Conservation (phyloP, 495 filamentous ascomycete genomes). For the Neurospora pannonica region DNA sequence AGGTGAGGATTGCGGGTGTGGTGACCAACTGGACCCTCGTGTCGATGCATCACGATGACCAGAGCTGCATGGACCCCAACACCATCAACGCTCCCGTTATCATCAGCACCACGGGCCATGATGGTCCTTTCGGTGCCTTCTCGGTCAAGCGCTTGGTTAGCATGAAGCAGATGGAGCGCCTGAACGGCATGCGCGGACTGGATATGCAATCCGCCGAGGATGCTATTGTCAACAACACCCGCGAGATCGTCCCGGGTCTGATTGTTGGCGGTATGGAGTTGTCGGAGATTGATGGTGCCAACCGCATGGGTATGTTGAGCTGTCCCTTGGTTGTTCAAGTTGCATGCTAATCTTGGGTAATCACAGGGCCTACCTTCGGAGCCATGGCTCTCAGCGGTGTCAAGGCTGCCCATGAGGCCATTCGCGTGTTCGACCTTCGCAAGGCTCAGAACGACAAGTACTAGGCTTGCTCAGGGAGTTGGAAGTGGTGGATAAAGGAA, state of each 20-base stretch:
- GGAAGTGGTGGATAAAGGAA: too few species aligned
- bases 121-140: conserved; percentile 84
- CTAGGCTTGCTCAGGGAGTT: background rate
- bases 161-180: conserved; percentile 70
- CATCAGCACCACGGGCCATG: conserved; percentile 82
- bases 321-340: background rate
- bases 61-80: conserved; percentile 92
- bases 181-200: conserved; percentile 83
- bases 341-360: background rate
- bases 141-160: conserved; percentile 72
- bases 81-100: conserved; percentile 84
- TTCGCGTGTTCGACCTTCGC: conserved; percentile 66
- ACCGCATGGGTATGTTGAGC: conserved; percentile 57
- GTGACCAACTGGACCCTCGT: conserved; percentile 94
- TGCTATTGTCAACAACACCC: conserved; percentile 79
- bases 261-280: conserved; percentile 93
- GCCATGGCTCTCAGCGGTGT: conserved; percentile 79
- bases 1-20: conserved; percentile 68
- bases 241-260: conserved; percentile 76
- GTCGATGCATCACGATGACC: conserved; percentile 74
- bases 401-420: conserved; percentile 78
- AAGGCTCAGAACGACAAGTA: conserved; percentile 45
- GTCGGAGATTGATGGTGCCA: conserved; percentile 80
- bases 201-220: conserved; percentile 88
- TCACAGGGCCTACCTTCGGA: conserved; percentile 48